Evolutionary conservation across 805 yeast genomes (phyloP).

Genomic region (Wickerhamomyces tratensis): DNA sequence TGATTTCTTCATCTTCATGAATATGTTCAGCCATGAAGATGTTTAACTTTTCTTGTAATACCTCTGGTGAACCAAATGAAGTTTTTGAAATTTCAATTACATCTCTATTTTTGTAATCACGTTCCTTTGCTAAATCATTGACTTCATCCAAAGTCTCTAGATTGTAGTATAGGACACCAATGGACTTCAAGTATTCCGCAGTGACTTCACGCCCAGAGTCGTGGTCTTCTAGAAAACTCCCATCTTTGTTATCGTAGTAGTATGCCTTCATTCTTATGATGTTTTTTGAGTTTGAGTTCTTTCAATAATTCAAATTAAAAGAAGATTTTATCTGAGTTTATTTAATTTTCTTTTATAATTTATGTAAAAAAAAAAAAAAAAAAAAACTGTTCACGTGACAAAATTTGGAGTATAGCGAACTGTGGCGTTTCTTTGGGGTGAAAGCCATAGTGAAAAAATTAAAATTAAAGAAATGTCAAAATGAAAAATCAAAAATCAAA

Average conservation of each 20-base stretch:
- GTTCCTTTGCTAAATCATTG: conserved; percentile 52
- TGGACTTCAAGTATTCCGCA: conserved; percentile 33
- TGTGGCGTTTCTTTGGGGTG: too few species aligned
- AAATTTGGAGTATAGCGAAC: too few species aligned
- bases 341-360: too few species aligned
- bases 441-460: too few species aligned
- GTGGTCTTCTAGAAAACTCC: conserved; percentile 61
- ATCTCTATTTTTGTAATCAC: conserved; percentile 78
- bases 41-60: conserved; percentile 54
- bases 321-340: too few species aligned
- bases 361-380: too few species aligned
- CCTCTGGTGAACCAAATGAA: conserved; percentile 56
- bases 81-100: conserved; percentile 48
- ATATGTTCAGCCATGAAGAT: conserved; percentile 76
- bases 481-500: too few species aligned
- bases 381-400: too few species aligned
- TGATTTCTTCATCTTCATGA: conserved; percentile 95
- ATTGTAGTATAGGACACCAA: conserved; percentile 64
- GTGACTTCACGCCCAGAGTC: conserved; percentile 56
- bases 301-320: too few species aligned
- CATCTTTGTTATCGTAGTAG: conserved; percentile 52
- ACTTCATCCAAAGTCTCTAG: conserved; percentile 43
- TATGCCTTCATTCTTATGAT: conserved; percentile 32
- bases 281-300: too few species aligned
- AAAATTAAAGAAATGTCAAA: too few species aligned